Evolutionary conservation across 306 rosid species (phyloP), one percentile per base, ranked within the genome.

Genomic region (Crotalaria pallida): DNA sequence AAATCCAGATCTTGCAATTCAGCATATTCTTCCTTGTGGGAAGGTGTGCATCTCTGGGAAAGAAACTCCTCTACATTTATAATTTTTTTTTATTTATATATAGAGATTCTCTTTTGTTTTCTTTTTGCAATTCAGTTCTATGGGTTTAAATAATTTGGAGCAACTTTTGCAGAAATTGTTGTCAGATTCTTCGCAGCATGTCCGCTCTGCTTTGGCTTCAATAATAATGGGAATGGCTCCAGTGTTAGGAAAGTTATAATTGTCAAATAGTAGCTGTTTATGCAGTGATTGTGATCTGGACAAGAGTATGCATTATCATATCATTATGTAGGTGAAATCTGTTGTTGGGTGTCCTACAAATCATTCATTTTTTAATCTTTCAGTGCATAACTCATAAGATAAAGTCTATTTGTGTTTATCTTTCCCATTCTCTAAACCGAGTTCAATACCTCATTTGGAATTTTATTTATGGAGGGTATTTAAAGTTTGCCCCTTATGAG

Each of bases 181-280:
- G 58, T 86, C 98, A 69, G 98, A 93, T 83, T 93, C 98, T 57
- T 93, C 98, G 13, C 98, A 93, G 81, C 98, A 93, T 81, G 98
- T 93, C 53, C 97, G 98, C 24, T 93, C 98, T 82, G 97, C 97
- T 38, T 76, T 93, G 75, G 98, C 98, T 84, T 90, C 98, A 31
- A 97, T 93, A 36, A 93, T 93, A 78, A 93, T 90, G 97, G 98
- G 98, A 74, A 90, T 90, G 94, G 97, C 98, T 71, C 97, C 96
- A 31, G 93, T 93, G 44, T 68, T 93, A 64, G 98, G 98, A 78
- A 93, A 90, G 98, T 97, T 93, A 84, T 36, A 69, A 34, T 31
- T 67, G 38, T 67, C 49, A 47, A 62, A 47, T n/a, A n/a, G n/a
- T 59, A 29, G 7, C 10, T 53, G 17, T 62, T 11, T 61, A 48